Base-by-base conservation (phyloP, 768 basidiomycete genomes). In the Psilocybe cyanescens region DNA sequence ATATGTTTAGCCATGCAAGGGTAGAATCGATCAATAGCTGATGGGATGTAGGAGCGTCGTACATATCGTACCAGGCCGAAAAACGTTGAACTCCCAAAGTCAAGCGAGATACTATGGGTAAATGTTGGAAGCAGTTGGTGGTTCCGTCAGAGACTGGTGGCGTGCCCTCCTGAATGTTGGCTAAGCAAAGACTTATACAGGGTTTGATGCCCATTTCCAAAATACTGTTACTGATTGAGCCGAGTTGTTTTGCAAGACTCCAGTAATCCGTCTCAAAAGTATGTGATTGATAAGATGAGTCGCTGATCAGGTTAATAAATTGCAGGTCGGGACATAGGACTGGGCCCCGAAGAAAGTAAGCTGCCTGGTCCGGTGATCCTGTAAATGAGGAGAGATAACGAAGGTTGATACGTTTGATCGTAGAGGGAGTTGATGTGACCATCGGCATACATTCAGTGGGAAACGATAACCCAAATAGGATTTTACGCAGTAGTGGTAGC, bases 311-410 rank as follows among this genome's bases (percentile, higher is more conserved):
- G 35, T 65, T 65, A 28, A 65, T 28, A 28, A 16, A 24, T 41
- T 47, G 16, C 5, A 61, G 28, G 35, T 8, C 28, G 8, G 60
- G 53, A 30, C 30, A 55, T 17, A 24, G 4, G 14, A 56, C 14
- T 16, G 41, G 33, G 53, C 35, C 35, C 1, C 49, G 57, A 35
- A 65, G 47, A 33, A 65, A 33, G 37, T 59, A 62, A 8, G 58
- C 54, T 6, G 60, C 58, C 52, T 65, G 64, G n/a, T 62, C 58
- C n/a, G 55, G 31, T 11, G 54, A 65, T 31, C 58, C 64, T 1
- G 60, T 65, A 45, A 65, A 62, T 35, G 60, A 51, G 2, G 41
- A 24, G 4, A 65, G 61, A 53, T 59, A 30, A 3, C 11, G 14
- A 7, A 65, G 45, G 31, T 8, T 19, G 3, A 56, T 39, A 5